Evolutionary conservation across 805 yeast genomes (phyloP), one percentile per base, ranked within the genome.

Genomic region (Ogataea dorogensis): DNA sequence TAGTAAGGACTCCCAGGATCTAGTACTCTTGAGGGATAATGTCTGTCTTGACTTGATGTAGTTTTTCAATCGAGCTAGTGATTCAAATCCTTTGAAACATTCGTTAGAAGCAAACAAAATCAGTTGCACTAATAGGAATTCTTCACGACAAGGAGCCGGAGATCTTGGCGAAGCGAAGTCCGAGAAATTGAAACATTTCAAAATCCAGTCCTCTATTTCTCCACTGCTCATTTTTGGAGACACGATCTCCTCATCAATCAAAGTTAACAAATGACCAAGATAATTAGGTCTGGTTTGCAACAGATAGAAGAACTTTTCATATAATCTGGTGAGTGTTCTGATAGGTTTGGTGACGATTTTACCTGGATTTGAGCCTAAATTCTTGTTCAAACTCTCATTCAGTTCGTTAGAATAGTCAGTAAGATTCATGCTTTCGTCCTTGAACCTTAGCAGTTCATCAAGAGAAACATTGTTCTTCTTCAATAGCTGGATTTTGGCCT

Each of bases 201-300:
- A 36, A 11, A 70, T 51, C 57, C 53, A 58, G 24, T 61, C 66
- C 17, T 58, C 67, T 29, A 68, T 46, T 18, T 57, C 44, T 3
- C 58, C 58, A 36, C 40, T 34, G 9, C 41, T 35, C 14, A 56
- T 39, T 11, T 47, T 43, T 17, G 48, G 39, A 5, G 39, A 36
- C 2, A 40, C 24, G 7, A 40, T 34, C n/a, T 42, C 49, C 14
- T 49, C 45, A 23, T 59, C 65, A 22, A 53, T 38, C 27, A 42
- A 32, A 11, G 64, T 57, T 37, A 77, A 73, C 22, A 86, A 58
- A 10, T 77, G 62, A 2, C 79, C 68, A 53, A 89, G 70, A 51
- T 91, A 91, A 1, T 59, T 56, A 0, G 95, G 85, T 50, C 86
- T 86, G 0, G 95, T 84, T 56, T 93, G 98, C 28, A 93, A 59